Evolutionary conservation across 2,329 filamentous ascomycete genomes (phyloP).

Genomic region (Aspergillus sp.): DNA sequence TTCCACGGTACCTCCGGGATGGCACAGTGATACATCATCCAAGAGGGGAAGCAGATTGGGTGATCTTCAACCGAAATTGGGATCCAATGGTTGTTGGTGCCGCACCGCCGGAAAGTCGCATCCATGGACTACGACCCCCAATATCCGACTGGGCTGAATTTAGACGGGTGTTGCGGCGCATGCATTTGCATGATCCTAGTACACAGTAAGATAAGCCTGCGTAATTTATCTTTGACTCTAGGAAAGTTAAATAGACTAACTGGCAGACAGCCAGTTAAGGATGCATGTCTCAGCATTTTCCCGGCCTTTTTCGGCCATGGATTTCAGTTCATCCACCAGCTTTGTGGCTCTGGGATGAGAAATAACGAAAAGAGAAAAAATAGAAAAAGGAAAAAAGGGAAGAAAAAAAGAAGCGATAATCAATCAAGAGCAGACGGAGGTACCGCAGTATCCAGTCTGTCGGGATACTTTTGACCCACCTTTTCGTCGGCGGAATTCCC

Average conservation of each 20-base stretch:
- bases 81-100: slow-evolving; percentile 33
- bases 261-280: slow-evolving; percentile 3
- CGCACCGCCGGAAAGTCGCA: slow-evolving; percentile 31
- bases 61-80: slow-evolving; percentile 24
- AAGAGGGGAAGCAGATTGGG: background rate
- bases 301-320: too few species aligned
- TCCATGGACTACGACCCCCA: slow-evolving; percentile 18
- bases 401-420: slow-evolving; percentile 2
- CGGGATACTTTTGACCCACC: slow-evolving; percentile 25
- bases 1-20: background rate
- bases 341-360: background rate
- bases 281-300: background rate
- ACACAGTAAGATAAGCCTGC: background rate
- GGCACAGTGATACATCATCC: background rate
- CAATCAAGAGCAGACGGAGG: slow-evolving; percentile 10
- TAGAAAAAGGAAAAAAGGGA: background rate
- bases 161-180: slow-evolving; percentile 1
- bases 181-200: slow-evolving; percentile 9
- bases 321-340: too few species aligned
- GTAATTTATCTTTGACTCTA: slow-evolving; percentile 7
- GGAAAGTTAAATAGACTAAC: slow-evolving; percentile 17
- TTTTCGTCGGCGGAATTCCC: slow-evolving; percentile 16
- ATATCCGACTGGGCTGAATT: slow-evolving; percentile 20
- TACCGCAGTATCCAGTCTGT: slow-evolving; percentile 26
- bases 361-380: too few species aligned